Evolutionary conservation across 1,284 basidiomycete genomes (phyloP), one percentile per base, ranked within the genome.

Genomic region (Trichosporon faecale): DNA sequence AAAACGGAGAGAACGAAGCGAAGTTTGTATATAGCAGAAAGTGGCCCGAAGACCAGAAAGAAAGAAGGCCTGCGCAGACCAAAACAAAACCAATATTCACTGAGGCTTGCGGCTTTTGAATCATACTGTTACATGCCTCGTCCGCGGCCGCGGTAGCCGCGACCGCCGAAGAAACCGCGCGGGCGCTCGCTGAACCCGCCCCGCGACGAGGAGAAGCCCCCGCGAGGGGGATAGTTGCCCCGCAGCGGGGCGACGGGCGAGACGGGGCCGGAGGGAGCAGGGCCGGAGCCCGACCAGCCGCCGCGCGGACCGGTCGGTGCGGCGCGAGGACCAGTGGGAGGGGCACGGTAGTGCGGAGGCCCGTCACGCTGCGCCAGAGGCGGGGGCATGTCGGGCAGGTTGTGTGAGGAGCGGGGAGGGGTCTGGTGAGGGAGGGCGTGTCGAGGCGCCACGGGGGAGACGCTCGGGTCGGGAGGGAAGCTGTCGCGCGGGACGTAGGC

Each of bases 261-360:
- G n/a, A 70, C 70, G 3, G 72, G 72, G 9, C 70, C 64, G 27
- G 35, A 37, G n/a, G n/a, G n/a, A n/a, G n/a, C n/a, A n/a, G n/a
- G n/a, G 61, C 64, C 31, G 49, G 61, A n/a, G 21, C 69, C 68
- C 12, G 67, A 60, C 70, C 73, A 71, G 37, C 64, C 65, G 4
- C 66, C 66, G 1, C 73, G 73, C 4, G 73, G 71, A 1, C 73
- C 73, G 0, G 73, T 72, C 0, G 73, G 73, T 3, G 71, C 69
- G 23, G 67, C 64, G 1, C 73, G 73, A 0, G 73, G 73, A 9
- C 73, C 73, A 2, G 70, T 72, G 0, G 73, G 71, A 4, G 69
- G 69, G 2, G 69, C 65, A 14, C 70, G 70, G 14, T 72, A 67
- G 67, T 71, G 73, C 4, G 70, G 69, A 0, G 73, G 70, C 0